A percentile compares a stretch with the other conserved stretches of the same genome.
Conservation (phyloP, 768 basidiomycete genomes). For the Tricholoma matsutake region DNA sequence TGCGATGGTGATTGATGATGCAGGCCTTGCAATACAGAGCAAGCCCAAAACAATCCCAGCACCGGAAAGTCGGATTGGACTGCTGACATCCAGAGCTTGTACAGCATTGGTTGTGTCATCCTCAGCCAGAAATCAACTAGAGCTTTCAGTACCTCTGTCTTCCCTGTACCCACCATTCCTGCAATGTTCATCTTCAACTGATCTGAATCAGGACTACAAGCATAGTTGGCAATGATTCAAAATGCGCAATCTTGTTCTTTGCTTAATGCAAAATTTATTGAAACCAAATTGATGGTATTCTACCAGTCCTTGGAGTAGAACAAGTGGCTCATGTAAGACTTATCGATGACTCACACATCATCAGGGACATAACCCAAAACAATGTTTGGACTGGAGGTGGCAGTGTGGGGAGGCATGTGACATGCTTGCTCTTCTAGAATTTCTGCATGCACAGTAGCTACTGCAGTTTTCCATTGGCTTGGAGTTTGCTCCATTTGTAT, state of each 20-base stretch:
- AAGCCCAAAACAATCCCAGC: conserved; percentile 12
- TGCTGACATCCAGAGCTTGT: conserved; percentile 3
- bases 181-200: conserved; percentile 29
- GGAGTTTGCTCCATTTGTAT: not conserved
- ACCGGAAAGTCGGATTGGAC: conserved; percentile 4
- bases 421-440: not conserved
- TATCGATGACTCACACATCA: not conserved
- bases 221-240: conserved; percentile 24
- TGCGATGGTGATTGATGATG: conserved; percentile 8
- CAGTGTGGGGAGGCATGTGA: not conserved
- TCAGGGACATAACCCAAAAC: not conserved
- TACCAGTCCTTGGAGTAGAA: not conserved
- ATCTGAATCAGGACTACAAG: not conserved
- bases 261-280: conserved; percentile 20
- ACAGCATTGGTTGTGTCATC: conserved; percentile 5
- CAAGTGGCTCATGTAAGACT: not conserved
- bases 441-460: too few species aligned
- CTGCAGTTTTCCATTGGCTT: too few species aligned
- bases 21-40: conserved; percentile 12
- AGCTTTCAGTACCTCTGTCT: conserved; percentile 24
- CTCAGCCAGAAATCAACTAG: conserved; percentile 19
- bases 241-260: conserved; percentile 30
- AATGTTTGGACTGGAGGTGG: not conserved
- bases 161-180: conserved; percentile 31
- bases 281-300: not conserved